Evolutionary conservation across 805 yeast genomes (phyloP).

Genomic region (Sugiyamaella mastotermitis): DNA sequence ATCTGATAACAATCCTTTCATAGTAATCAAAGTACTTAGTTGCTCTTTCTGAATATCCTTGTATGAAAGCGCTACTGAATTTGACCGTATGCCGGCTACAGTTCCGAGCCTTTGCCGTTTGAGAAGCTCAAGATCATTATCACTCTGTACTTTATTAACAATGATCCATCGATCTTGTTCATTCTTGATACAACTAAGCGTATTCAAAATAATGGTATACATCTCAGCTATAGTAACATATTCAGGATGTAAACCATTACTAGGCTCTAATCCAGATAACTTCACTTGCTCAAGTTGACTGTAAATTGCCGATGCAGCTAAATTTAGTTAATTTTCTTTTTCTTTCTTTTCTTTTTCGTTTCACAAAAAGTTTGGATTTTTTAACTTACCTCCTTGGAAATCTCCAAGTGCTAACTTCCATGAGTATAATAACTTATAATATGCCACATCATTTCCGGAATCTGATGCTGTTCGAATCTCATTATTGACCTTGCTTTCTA

Average conservation of each 20-base stretch:
- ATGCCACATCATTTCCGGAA: conserved; percentile 33
- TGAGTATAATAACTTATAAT: conserved; percentile 46
- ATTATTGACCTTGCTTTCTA: conserved; percentile 24
- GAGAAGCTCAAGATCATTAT: too few species aligned
- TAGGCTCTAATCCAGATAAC: conserved; percentile 24
- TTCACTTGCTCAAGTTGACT: conserved; percentile 16
- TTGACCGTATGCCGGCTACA: too few species aligned
- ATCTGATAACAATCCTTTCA: too few species aligned
- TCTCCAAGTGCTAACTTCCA: conserved; percentile 47
- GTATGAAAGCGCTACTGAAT: too few species aligned
- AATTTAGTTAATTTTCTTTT: conserved; percentile 1
- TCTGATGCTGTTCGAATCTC: too few species aligned
- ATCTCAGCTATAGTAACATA: conserved; percentile 16
- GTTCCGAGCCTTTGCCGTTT: too few species aligned
- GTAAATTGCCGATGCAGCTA: conserved; percentile 12
- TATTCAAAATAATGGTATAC: conserved; percentile 24
- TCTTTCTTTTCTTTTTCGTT: neutral
- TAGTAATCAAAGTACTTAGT: too few species aligned
- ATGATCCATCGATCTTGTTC: conserved; percentile 27
- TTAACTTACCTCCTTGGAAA: conserved; percentile 36
- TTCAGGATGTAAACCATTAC: conserved; percentile 10
- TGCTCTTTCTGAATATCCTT: too few species aligned
- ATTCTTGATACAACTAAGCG: conserved; percentile 21
- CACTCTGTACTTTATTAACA: conserved; percentile 8
- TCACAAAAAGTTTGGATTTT: neutral